phyloP scores from a whole-genome alignment of 129 eudicot genomes.

The Smallanthus sonchifolius region DNA sequence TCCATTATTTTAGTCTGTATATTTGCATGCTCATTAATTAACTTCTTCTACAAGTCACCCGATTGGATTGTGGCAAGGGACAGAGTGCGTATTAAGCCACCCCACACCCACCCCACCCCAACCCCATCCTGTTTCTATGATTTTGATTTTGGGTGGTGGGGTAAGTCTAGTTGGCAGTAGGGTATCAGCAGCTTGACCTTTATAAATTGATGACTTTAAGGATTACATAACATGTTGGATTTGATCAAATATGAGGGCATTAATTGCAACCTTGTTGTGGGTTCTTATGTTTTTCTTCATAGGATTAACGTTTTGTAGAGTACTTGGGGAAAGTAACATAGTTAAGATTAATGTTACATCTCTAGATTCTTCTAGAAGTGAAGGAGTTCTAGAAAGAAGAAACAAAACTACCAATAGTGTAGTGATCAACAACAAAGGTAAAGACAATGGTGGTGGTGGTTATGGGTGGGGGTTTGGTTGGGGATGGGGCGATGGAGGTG shows the following conservation, averaged over 20 bases:
- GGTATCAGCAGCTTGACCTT: conserved; percentile 1
- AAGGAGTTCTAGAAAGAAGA: neutral
- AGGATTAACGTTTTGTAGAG: neutral
- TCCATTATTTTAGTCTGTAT: conserved; percentile 24
- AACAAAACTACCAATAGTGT: conserved; percentile 30
- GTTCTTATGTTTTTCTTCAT: conserved; percentile 8
- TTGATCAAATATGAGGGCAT: conserved; percentile 26
- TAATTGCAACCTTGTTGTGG: conserved; percentile 14
- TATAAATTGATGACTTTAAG: conserved; percentile 17
- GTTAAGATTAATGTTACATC: neutral
- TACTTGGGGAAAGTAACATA: no score
- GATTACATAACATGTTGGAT: neutral
- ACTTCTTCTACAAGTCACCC: conserved; percentile 23
- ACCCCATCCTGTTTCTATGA: conserved; percentile 22
- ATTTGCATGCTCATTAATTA: conserved; percentile 22
- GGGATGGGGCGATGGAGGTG: conserved; percentile 37
- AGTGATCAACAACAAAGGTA: conserved; percentile 35
- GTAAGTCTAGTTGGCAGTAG: conserved; percentile 23
- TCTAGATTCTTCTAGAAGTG: conserved; percentile 13
- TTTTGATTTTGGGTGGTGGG: conserved; percentile 17
- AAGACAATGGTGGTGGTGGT: conserved; percentile 28
- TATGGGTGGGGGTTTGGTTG: conserved; percentile 42
- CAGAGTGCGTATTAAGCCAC: conserved; percentile 33
- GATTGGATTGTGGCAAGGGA: conserved; percentile 32
- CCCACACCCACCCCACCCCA: neutral